Evolutionary conservation across 495 filamentous ascomycete species (phyloP).

Genomic region (Aspergillus taichungensis): DNA sequence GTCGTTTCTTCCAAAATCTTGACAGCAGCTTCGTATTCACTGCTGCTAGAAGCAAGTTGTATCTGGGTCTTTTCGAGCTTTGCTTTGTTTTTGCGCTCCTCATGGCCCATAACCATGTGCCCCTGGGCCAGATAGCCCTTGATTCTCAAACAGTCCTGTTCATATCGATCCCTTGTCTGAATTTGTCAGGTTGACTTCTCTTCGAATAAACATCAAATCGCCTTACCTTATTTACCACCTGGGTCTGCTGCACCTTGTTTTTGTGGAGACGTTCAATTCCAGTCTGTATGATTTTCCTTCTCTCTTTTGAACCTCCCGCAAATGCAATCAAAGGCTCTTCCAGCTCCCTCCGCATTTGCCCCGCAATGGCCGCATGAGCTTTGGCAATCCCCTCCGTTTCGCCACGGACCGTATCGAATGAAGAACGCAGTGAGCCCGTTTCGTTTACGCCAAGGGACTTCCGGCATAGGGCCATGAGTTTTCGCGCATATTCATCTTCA

Average conservation of each 20-base stretch:
- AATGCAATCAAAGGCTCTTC: conserved; percentile 92
- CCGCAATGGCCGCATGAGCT: conserved; percentile 78
- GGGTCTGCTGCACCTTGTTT: conserved; percentile 83
- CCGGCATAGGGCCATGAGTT: conserved; percentile 73
- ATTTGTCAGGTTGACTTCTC: too few species aligned
- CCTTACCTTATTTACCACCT: conserved; percentile 77
- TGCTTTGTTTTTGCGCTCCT: conserved; percentile 97
- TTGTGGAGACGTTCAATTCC: conserved; percentile 92
- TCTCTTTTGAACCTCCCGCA: conserved; percentile 86
- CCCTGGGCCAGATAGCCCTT: conserved; percentile 98
- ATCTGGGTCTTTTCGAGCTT: conserved; percentile 98
- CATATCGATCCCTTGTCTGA: conserved; percentile 83
- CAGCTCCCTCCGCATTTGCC: conserved; percentile 93
- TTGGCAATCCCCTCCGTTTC: conserved; percentile 96
- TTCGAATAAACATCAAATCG: background rate
- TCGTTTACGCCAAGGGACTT: conserved; percentile 90
- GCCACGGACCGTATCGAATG: conserved; percentile 76
- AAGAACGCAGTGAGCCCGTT: conserved; percentile 69
- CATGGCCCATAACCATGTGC: conserved; percentile 99
- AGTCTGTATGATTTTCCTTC: conserved; percentile 89
- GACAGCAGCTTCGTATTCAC: conserved; percentile 86
- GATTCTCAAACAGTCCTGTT: conserved; percentile 95
- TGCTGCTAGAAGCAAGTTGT: conserved; percentile 78
- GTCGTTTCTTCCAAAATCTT: conserved; percentile 96
- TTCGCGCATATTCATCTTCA: conserved; percentile 96